Conservation (phyloP, 176 grass and related monocot genomes). For the Eremochloa ophiuroides region DNA sequence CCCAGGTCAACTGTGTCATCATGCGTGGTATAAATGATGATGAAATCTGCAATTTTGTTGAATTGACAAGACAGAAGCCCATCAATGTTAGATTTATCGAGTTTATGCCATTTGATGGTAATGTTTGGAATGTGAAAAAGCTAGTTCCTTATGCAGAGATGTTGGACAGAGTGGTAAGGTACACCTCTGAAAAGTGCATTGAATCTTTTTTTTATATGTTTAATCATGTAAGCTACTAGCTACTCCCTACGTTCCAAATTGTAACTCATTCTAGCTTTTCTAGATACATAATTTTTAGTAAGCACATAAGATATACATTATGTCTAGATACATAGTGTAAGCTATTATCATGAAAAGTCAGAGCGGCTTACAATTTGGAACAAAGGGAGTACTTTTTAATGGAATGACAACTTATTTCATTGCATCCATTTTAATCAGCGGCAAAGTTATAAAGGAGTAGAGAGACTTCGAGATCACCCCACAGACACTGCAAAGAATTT, state of each 20-base stretch:
- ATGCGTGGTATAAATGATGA: conserved; percentile 95
- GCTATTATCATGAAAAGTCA: no score
- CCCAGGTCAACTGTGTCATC: conserved; percentile 87
- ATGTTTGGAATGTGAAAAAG: conserved; percentile 98
- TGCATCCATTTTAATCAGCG: conserved; percentile 40
- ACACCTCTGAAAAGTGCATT: conserved; percentile 36
- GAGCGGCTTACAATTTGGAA: no score
- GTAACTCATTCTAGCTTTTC: no score
- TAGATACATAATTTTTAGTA: no score
- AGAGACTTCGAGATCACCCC: conserved; percentile 83
- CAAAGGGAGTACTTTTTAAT: no score
- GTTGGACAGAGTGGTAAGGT: conserved; percentile 94
- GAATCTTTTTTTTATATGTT: conserved; percentile 5
- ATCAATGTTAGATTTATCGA: conserved; percentile 96
- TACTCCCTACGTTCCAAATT: no score
- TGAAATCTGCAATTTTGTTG: conserved; percentile 91
- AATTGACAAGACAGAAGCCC: conserved; percentile 75
- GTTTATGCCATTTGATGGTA: conserved; percentile 99
- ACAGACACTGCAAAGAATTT: conserved; percentile 97
- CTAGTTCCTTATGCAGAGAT: conserved; percentile 92
- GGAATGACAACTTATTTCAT: background rate
- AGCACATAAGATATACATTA: no score
- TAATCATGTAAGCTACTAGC: conserved; percentile 8
- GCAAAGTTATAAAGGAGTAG: conserved; percentile 59
- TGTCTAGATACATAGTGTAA: no score